These are phyloP conservation scores for Teunomyces kruisii DNA, from an alignment of 805 yeast species.

Conservation along the genomic window DNA sequence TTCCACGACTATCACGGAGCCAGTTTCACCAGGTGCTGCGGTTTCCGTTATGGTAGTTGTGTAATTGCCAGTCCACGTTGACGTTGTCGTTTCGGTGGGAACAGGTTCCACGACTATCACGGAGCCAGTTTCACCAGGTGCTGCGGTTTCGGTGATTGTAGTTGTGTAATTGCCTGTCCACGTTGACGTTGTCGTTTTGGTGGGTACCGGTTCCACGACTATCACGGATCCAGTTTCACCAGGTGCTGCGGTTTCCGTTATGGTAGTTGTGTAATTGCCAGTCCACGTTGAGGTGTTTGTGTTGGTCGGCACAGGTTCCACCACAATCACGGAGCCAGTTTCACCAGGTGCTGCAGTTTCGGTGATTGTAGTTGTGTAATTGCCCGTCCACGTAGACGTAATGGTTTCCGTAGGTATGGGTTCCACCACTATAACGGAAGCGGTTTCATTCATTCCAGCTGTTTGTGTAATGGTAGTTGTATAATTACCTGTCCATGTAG, in stretches of 20 bases:
- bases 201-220: constrained; percentile 13
- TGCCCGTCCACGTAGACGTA: constrained; percentile 12
- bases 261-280: constrained; percentile 9
- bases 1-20: no score
- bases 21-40: no score
- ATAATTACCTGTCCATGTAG: constrained; percentile 11
- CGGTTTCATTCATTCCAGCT: constrained; percentile 11
- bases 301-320: constrained; percentile 11
- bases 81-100: no score
- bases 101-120: no score
- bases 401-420: constrained; percentile 13
- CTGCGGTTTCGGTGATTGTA: not conserved
- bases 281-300: constrained; percentile 11
- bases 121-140: constrained; percentile 5
- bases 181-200: constrained; percentile 6
- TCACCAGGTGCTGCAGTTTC: constrained; percentile 10
- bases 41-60: no score
- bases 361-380: constrained; percentile 8
- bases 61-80: no score
- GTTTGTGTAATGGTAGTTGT: constrained; percentile 9
- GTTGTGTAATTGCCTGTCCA: not conserved
- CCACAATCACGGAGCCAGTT: constrained; percentile 12
- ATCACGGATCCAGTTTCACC: constrained; percentile 11
- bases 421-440: constrained; percentile 11
- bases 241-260: constrained; percentile 8